Evolutionary conservation across 139 green algal species (phyloP), one percentile per base, ranked within the genome.

Genomic region (Nannochloris sp.): DNA sequence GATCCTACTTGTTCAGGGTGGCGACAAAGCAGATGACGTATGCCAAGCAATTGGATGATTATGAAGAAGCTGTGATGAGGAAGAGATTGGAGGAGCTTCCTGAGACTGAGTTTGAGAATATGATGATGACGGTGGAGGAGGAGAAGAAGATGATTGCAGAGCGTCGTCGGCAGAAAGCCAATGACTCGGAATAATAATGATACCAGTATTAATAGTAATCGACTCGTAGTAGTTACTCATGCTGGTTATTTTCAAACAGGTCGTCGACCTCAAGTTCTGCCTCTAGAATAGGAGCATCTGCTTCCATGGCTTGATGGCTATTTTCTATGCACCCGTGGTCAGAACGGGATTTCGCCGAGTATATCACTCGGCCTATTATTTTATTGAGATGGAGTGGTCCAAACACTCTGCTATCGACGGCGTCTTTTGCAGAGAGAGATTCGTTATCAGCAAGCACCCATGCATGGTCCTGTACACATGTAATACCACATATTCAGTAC

Each of bases 1-100:
- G 74, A 10, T 89, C 87, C 1, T 98, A 98, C 79, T 58, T 98
- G 6, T 94, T 79, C 63, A 72, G 93, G 8, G 93, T 98, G n/a
- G 88, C 80, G 20, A 98, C 89, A 76, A 98, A 98, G 88, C 83
- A 98, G 76, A 98, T 98, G 93, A 98, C 93, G 16, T 98, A 98
- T 62, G 90, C 90, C 11, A 91, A 95, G 80, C 93, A 98, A 78
- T 76, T 98, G 67, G 78, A 96, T 71, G 80, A 90, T n/a, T 98
- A 98, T 77, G 93, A 98, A 73, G 86, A 96, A 26, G 87, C 85
- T 25, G 93, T 98, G n/a, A 97, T 97, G 87, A 59, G 72, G 20
- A 97, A 97, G 84, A 79, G 93, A 3, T 53, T 98, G 53, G 89
- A 97, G 67, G 91, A 96, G 76, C 89, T 98, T 83, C 91, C 89